Evolutionary conservation across 2,329 filamentous ascomycete genomes (phyloP), one percentile per base, ranked within the genome.

Genomic region (Pseudogymnoascus sp.): DNA sequence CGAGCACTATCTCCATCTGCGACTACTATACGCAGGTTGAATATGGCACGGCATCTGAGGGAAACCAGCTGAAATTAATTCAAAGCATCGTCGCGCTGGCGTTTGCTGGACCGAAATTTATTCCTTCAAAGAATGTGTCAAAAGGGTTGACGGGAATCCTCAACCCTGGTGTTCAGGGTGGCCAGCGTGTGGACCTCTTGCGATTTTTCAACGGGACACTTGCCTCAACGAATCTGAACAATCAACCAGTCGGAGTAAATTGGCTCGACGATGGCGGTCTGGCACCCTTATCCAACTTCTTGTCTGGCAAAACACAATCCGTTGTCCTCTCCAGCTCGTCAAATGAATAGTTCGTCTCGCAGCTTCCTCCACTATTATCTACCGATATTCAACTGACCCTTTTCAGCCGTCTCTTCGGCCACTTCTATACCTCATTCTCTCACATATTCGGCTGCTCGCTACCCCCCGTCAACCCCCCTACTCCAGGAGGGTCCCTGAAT

Each of bases 261-360:
- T 75, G 72, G 72, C 65, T 74, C 4, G 72, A 75, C 57, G 73
- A 71, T n/a, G 73, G 73, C 13, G 72, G 70, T 21, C 62, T 67
- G 1, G 60, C 43, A 6, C 73, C 73, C 1, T 64, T 75, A 8
- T 43, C 65, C 5, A 64, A 64, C 13, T 75, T 70, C 61, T 57
- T 74, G 31, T 71, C 67, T n/a, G 70, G 71, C 7, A 64, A 67
- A 13, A 68, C 71, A 6, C 21, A 62, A 4, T 67, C 39, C 2
- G 65, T 72, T 7, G 48, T 68, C 0, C 64, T 75, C 6, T 63
- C 62, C 2, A 70, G 69, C 39, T 64, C 62, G 1, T 70, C 72
- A 23, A 75, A 74, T 63, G 68, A 75, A 65, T 71, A 69, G 73
- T 74, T 68, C 7, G 69, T 66, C 19, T 31, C 23, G 1, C 8